Percentiles rank a stretch among this genome's conserved stretches.
Evolutionary conservation across 2,329 filamentous ascomycete species (phyloP).

Genomic region (Aspergillus oerlinghausenensis): DNA sequence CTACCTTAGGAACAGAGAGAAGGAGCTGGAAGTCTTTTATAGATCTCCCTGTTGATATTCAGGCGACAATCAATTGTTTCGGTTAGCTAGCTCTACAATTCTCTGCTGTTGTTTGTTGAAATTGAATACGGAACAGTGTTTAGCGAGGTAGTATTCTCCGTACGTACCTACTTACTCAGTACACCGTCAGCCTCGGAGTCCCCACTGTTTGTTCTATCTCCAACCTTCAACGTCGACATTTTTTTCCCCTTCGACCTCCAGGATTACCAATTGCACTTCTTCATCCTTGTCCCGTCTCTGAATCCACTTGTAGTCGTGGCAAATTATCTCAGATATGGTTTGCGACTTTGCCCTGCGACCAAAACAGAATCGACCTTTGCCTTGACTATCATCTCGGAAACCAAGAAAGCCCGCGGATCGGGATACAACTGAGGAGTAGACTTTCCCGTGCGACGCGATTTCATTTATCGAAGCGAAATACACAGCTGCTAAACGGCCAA

Average conservation of each 20-base stretch:
- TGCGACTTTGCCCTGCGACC: slow-evolving; percentile 13
- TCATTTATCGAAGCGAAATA: slow-evolving; percentile 4
- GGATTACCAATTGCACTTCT: neutral
- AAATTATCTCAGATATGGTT: slow-evolving; percentile 17
- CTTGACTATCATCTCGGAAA: slow-evolving; percentile 13
- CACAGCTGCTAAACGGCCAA: neutral
- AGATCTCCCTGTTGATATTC: neutral
- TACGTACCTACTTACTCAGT: no score
- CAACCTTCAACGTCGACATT: neutral
- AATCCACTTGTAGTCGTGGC: slow-evolving; percentile 2
- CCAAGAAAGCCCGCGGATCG: slow-evolving; percentile 12
- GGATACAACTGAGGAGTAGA: slow-evolving; percentile 12
- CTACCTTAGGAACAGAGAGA: no score
- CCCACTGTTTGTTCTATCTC: neutral
- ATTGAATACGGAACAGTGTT: neutral
- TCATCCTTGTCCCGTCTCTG: neutral
- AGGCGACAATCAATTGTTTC: neutral
- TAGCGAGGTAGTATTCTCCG: neutral
- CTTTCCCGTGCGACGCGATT: slow-evolving; percentile 3
- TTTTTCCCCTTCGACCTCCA: neutral
- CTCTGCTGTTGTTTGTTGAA: no score
- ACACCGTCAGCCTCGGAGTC: neutral
- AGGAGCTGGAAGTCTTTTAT: neutral
- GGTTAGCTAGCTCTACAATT: neutral
- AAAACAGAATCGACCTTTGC: slow-evolving; percentile 13